Conservation (phyloP, 352 stramenopile species). For the Pythium aristosporum region DNA sequence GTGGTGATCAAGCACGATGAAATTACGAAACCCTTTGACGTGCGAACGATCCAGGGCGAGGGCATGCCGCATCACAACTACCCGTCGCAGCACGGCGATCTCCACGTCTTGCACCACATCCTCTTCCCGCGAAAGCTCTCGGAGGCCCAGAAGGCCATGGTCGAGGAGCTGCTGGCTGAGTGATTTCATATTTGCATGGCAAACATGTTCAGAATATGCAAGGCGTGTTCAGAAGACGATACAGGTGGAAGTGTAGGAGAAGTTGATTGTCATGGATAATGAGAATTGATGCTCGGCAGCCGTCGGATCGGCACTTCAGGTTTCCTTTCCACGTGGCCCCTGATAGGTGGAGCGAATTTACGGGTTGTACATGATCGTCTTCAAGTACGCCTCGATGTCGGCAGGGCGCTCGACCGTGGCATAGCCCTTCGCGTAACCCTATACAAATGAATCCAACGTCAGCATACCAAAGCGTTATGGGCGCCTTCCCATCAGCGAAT, state of each 20-base stretch:
- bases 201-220: not conserved
- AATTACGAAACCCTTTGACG: conserved; percentile 93
- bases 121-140: conserved; percentile 91
- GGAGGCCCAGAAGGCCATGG: conserved; percentile 81
- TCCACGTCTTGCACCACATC: conserved; percentile 96
- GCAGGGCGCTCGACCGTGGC: conserved; percentile 50
- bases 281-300: not conserved
- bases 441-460: conserved; percentile 7
- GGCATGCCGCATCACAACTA: conserved; percentile 95
- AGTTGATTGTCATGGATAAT: not conserved
- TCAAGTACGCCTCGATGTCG: conserved; percentile 53
- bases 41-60: conserved; percentile 89
- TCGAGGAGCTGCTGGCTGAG: conserved; percentile 34
- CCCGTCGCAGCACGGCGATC: conserved; percentile 87
- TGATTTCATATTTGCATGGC: not conserved
- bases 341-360: conserved; percentile 33
- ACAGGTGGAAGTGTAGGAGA: conserved; percentile 1
- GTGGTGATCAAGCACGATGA: conserved; percentile 84
- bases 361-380: conserved; percentile 73
- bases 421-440: conserved; percentile 63
- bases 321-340: too few species aligned
- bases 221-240: conserved; percentile 1
- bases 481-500: not conserved
- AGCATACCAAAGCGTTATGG: not conserved
- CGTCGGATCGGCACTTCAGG: too few species aligned